phyloP scores from a whole-genome alignment of 2,329 filamentous ascomycete genomes.

The Macroventuria anomochaeta region DNA sequence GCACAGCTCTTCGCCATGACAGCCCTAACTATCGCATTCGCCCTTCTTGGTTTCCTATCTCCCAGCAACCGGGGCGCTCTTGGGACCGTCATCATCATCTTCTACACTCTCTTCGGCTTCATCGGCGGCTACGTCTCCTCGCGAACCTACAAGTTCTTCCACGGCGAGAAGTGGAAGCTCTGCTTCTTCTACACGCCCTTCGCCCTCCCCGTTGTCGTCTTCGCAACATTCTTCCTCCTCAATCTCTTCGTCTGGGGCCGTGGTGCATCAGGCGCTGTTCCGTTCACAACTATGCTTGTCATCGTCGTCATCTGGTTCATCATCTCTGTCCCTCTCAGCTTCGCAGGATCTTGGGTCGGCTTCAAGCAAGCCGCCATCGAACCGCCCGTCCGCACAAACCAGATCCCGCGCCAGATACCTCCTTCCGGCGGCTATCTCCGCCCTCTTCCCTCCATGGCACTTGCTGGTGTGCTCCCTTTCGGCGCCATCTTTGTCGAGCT shows the following conservation, averaged over 20 bases:
- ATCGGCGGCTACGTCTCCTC: slow-evolving; percentile 90
- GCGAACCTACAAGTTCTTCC: slow-evolving; percentile 91
- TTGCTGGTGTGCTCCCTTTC: slow-evolving; percentile 92
- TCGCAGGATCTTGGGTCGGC: slow-evolving; percentile 90
- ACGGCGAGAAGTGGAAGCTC: slow-evolving; percentile 91
- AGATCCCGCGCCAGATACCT: slow-evolving; percentile 96
- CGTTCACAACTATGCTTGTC: slow-evolving; percentile 95
- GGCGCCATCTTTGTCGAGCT: slow-evolving; percentile 97
- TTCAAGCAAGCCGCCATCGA: slow-evolving; percentile 76
- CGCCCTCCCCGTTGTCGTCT: slow-evolving; percentile 85
- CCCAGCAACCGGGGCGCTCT: slow-evolving; percentile 94
- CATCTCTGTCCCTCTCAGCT: slow-evolving; percentile 89
- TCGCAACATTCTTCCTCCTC: slow-evolving; percentile 86
- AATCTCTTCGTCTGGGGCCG: slow-evolving; percentile 97
- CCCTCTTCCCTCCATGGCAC: slow-evolving; percentile 85
- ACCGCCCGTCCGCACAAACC: slow-evolving; percentile 90
- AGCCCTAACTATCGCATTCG: slow-evolving; percentile 89
- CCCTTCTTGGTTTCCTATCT: slow-evolving; percentile 90
- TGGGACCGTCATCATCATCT: slow-evolving; percentile 88
- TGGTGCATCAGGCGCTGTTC: slow-evolving; percentile 88
- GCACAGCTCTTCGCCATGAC: slow-evolving; percentile 98
- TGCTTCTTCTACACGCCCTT: slow-evolving; percentile 89
- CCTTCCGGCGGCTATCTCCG: slow-evolving; percentile 82
- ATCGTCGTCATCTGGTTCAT: slow-evolving; percentile 95
- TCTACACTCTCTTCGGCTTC: slow-evolving; percentile 92